Base-by-base conservation (phyloP, 2,329 filamentous ascomycete species). In the Fusarium napiforme region DNA sequence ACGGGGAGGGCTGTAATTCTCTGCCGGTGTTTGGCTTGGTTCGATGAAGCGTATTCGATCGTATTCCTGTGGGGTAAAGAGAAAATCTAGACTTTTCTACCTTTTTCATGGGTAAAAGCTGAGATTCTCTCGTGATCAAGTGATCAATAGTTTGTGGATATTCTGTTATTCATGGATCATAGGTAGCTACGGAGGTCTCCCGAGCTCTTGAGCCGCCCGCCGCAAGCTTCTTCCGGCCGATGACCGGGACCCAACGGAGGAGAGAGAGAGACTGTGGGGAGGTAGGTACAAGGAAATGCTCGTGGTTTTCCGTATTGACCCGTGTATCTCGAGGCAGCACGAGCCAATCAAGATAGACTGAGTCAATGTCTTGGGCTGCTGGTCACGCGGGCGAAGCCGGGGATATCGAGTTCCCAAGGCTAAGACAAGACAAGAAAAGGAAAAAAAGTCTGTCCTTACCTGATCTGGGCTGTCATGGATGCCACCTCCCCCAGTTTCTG, bases 321-420 rank as follows among this genome's bases (percentile, higher is more conserved):
- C 50, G 59, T 32, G 45, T 43, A 56, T 36, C n/a, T 26, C 30
- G 9, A 23, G 26, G 26, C 36, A 45, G 26, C 36, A 45, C 32
- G 39, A 65, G 26, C 68, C 68, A 71, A 66, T 50, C 59, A 64
- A 26, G 47, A 26, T 2, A 43, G 18, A 26, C 18, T 15, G 19
- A 56, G 49, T 12, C 34, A 26, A 30, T 59, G 59, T 47, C 52
- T 73, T 32, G 14, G 21, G 60, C 60, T 56, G 36, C 26, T 71
- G 52, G 49, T 75, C 65, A 73, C 62, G 68, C 75, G 75, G 75
- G 75, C 72, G 56, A 77, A 78, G 67, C 68, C 75, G 75, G 75
- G 75, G 74, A 65, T 74, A 42, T 52, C 47, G 43, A 67, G 59
- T 73, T 70, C 62, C 69, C 57, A 42, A 50, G 64, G 43, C 46